Conservation (phyloP, 192 early-diverging fungal species). For the Umbelopsis isabellina region DNA sequence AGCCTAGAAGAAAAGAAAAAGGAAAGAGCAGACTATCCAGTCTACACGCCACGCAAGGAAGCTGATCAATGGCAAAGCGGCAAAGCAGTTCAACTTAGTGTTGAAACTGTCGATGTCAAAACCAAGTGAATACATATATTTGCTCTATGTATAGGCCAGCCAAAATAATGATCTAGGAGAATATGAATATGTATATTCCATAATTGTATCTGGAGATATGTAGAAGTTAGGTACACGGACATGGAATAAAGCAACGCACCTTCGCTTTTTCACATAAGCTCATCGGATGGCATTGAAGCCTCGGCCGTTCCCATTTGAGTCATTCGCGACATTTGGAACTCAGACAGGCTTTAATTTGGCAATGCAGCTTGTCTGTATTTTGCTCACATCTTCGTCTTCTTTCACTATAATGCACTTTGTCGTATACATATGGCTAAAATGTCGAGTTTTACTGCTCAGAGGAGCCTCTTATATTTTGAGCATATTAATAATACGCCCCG, state of each 20-base stretch:
- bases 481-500: not conserved
- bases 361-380: too few species aligned
- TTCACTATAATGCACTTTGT: too few species aligned
- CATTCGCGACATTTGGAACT: too few species aligned
- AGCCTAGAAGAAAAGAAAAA: not conserved
- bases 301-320: too few species aligned
- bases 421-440: too few species aligned
- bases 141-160: not conserved
- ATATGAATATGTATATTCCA: not conserved
- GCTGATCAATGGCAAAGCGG: slow-evolving; percentile 5
- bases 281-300: too few species aligned
- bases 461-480: not conserved
- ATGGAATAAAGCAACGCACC: too few species aligned
- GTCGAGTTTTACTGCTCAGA: not conserved
- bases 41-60: not conserved
- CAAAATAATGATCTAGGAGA: not conserved
- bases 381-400: too few species aligned
- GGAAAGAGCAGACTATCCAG: not conserved
- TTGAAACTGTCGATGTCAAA: not conserved
- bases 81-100: not conserved
- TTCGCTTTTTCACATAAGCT: too few species aligned
- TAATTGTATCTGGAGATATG: too few species aligned
- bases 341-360: too few species aligned
- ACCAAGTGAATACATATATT: not conserved
- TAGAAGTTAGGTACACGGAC: too few species aligned